Evolutionary conservation across 176 grass and related monocot genomes (phyloP).

Genomic region (Hsuehochloa calcarea): DNA sequence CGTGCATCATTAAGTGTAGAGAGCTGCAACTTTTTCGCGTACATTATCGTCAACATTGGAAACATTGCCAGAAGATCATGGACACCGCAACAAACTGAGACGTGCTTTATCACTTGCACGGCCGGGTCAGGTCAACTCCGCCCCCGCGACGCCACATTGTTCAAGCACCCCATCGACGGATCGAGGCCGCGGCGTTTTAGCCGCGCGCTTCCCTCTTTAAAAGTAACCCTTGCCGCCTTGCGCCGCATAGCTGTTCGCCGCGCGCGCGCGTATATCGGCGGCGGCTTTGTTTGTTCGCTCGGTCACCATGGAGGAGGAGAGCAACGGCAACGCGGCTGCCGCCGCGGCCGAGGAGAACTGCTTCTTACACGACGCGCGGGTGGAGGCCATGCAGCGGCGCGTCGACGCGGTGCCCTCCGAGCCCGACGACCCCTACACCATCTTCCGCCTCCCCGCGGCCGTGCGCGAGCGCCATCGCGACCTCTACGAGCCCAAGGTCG

Average conservation of each 20-base stretch:
- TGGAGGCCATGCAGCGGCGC: conserved; percentile 54
- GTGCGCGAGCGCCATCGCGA: conserved; percentile 53
- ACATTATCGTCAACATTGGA: background rate
- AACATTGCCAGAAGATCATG: background rate
- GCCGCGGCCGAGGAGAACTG: background rate
- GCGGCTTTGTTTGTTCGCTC: background rate
- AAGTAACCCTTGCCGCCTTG: background rate
- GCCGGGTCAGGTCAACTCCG: conserved; percentile 12
- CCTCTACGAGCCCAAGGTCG: conserved; percentile 50
- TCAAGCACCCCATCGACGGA: background rate
- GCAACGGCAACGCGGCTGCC: too few species aligned
- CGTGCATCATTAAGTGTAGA: too few species aligned
- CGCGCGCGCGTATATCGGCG: too few species aligned
- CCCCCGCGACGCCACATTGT: background rate
- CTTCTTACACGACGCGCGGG: conserved; percentile 39
- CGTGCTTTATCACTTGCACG: background rate
- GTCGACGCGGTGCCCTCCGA: conserved; percentile 28
- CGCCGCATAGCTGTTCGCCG: background rate
- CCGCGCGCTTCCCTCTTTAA: too few species aligned
- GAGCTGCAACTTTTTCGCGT: background rate
- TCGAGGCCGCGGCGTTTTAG: background rate
- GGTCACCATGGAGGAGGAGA: background rate
- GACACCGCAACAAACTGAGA: background rate
- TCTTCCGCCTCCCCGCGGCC: conserved; percentile 49
- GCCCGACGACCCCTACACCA: conserved; percentile 40